phyloP scores from a whole-genome alignment of 352 stramenopile species.

The Pseudoperonospora humuli region DNA sequence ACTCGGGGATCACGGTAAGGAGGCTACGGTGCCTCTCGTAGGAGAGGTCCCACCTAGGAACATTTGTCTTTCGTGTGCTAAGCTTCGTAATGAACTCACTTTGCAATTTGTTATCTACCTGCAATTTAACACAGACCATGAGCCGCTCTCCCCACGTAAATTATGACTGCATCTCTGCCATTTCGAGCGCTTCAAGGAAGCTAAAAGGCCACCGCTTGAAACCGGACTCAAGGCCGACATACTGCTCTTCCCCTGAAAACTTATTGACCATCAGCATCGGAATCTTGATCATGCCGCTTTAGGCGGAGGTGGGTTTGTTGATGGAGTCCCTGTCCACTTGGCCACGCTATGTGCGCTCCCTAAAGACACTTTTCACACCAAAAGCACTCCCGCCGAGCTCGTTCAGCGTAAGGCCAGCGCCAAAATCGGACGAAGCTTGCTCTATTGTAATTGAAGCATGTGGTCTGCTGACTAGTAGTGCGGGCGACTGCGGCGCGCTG shows the following conservation, averaged over 20 bases:
- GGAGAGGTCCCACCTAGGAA: too few species aligned
- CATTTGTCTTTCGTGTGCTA: too few species aligned
- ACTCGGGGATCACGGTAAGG: too few species aligned
- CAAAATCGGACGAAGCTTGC: neutral
- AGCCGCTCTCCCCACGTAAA: neutral
- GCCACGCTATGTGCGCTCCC: neutral
- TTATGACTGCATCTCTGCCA: neutral
- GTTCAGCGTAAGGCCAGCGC: neutral
- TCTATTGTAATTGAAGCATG: neutral
- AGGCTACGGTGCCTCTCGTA: too few species aligned
- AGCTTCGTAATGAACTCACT: too few species aligned
- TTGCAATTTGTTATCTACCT: too few species aligned
- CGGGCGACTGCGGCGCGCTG: neutral
- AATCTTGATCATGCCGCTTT: neutral
- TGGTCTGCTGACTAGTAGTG: neutral
- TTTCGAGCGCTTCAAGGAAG: neutral
- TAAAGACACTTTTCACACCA: neutral
- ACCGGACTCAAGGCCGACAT: neutral
- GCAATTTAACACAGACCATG: too few species aligned
- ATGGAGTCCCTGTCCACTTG: neutral
- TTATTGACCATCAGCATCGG: neutral
- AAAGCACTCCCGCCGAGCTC: neutral
- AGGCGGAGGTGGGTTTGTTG: neutral
- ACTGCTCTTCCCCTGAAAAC: neutral
- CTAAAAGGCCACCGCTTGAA: neutral